Conservation (phyloP, 306 rosid genomes). For the Begonia peltatifolia region DNA sequence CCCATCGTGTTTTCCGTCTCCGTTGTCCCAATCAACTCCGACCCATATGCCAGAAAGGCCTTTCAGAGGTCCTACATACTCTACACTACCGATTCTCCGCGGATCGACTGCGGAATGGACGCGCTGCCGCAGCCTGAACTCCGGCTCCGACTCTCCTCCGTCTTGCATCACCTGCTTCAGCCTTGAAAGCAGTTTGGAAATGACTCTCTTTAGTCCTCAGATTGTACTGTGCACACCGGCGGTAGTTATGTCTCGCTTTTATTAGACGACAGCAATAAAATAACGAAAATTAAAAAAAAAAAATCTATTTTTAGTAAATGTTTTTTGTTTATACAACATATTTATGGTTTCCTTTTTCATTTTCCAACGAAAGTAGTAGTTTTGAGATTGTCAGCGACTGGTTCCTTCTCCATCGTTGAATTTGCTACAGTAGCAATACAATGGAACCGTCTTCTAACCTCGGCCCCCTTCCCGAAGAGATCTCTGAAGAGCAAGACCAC, state of each 20-base stretch:
- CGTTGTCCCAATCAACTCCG: constrained; percentile 88
- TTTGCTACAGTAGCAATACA: not conserved
- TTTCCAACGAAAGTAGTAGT: too few species aligned
- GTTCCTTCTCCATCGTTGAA: not conserved
- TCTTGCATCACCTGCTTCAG: constrained; percentile 34
- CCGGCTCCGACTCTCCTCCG: constrained; percentile 10
- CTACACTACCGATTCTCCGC: constrained; percentile 60
- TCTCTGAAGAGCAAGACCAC: constrained; percentile 16
- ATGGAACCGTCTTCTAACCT: constrained; percentile 33
- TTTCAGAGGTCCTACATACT: constrained; percentile 53
- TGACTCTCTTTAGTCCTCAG: too few species aligned
- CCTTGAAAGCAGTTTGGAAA: not conserved
- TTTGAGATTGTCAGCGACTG: too few species aligned
- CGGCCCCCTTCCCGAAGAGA: constrained; percentile 50
- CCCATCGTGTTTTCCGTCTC: constrained; percentile 76
- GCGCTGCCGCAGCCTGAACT: constrained; percentile 50
- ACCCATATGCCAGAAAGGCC: constrained; percentile 66
- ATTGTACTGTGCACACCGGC: too few species aligned
- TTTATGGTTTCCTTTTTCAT: too few species aligned
- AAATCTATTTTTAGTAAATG: too few species aligned
- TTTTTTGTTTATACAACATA: too few species aligned
- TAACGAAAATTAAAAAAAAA: too few species aligned
- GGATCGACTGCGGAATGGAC: constrained; percentile 51
- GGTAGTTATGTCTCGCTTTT: too few species aligned
- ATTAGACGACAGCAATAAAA: too few species aligned